Base-by-base conservation (phyloP, 1,284 basidiomycete species). In the Pterulicium gracile region DNA sequence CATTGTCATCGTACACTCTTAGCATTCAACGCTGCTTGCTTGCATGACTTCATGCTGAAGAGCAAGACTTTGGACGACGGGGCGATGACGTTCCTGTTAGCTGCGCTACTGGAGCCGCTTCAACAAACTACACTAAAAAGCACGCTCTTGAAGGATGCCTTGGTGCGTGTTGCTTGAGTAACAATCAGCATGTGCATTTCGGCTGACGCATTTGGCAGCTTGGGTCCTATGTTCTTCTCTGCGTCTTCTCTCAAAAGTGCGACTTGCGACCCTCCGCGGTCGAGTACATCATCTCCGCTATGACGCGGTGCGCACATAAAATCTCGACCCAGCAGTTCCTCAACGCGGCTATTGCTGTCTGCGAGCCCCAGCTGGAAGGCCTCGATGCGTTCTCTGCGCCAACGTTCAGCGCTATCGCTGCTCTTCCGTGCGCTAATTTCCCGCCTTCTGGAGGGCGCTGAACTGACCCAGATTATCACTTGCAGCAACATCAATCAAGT, bases 1-100 rank as follows among this genome's bases (percentile, higher is more conserved):
- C 62, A 63, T 24, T 63, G 70, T 0, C 84, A 96, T 60, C 82
- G 82, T 34, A 77, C 85, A 0, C 67, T 98, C 12, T 65, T 93
- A 40, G 81, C 81, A 0, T 98, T 98, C 65, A 92, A 92, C 66
- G 77, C 83, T 3, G 81, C 88, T 2, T 78, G 77, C 0, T 66
- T 94, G 41, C 77, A 95, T 20, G 90, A 91, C 44, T 89, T 88
- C 54, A 68, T 96, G 41, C 75, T 78, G 24, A 67, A 73, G 21
- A 65, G 56, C 46, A 69, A 76, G 49, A 53, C 55, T 3, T 53
- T 86, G n/a, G 73, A 81, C 51, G 81, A 87, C 58, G 77, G 74
- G 5, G 69, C 72, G 0, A 61, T 81, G 15, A 79, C 79, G 0
- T 74, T 75, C 54, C 49, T 86, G 4, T 60, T 88, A 0, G 75